Conservation (phyloP, 2,329 filamentous ascomycete genomes). For the Aciculosporium take region DNA sequence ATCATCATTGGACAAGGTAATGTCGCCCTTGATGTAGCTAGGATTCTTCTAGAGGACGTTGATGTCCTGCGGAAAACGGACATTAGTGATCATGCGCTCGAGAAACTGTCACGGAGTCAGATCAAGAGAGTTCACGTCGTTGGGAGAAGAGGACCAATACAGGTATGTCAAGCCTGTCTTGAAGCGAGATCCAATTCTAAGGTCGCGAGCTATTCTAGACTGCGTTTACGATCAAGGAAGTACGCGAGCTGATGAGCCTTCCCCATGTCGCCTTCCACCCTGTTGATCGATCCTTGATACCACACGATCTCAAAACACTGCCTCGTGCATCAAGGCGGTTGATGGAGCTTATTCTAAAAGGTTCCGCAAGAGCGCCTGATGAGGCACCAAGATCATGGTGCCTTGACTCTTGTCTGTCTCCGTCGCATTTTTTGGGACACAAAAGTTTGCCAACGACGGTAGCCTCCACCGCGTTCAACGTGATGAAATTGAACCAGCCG, state of each 20-base stretch:
- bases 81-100: conserved; percentile 73
- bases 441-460: conserved; percentile 33
- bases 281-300: conserved; percentile 51
- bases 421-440: conserved; percentile 48
- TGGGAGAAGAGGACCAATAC: conserved; percentile 75
- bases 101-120: conserved; percentile 55
- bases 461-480: conserved; percentile 52
- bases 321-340: conserved; percentile 63
- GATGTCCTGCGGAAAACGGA: conserved; percentile 67
- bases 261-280: conserved; percentile 57
- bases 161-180: conserved; percentile 36
- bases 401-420: conserved; percentile 72
- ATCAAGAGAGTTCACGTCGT: conserved; percentile 76
- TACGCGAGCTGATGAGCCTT: conserved; percentile 74
- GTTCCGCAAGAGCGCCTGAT: conserved; percentile 38
- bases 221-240: conserved; percentile 89
- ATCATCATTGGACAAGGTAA: conserved; percentile 91
- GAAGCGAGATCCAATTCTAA: not conserved
- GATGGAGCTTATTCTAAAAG: conserved; percentile 68
- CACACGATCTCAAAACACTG: conserved; percentile 51
- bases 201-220: conserved; percentile 36
- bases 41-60: conserved; percentile 67
- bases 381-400: conserved; percentile 58
- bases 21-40: conserved; percentile 84
- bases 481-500: conserved; percentile 39